phyloP scores from a whole-genome alignment of 495 filamentous ascomycete species.

The Penicillium odoratum region DNA sequence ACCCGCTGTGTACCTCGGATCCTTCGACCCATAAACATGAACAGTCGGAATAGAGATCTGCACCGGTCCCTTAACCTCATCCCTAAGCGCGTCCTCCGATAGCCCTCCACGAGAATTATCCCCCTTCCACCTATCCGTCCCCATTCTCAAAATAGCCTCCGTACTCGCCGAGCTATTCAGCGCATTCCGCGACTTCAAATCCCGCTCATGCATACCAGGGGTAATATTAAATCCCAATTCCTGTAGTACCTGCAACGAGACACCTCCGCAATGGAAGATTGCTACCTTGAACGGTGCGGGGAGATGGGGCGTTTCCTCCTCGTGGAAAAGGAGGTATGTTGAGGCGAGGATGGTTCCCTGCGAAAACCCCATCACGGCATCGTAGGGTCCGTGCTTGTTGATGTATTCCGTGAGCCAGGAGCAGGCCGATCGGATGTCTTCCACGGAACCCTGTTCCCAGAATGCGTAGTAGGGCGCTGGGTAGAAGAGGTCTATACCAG shows the following conservation, averaged over 20 bases:
- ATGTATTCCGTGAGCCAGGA: slow-evolving; percentile 50
- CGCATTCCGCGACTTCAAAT: slow-evolving; percentile 28
- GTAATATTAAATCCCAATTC: slow-evolving; percentile 51
- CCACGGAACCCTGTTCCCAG: slow-evolving; percentile 38
- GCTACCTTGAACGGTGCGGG: slow-evolving; percentile 57
- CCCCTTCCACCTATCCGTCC: slow-evolving; percentile 31
- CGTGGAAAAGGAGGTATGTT: slow-evolving; percentile 43
- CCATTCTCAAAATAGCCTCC: slow-evolving; percentile 29
- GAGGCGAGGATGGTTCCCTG: slow-evolving; percentile 57
- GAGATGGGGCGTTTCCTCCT: slow-evolving; percentile 29
- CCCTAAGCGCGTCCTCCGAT: slow-evolving; percentile 54
- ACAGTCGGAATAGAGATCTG: slow-evolving; percentile 59
- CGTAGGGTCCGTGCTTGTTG: slow-evolving; percentile 56
- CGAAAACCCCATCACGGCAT: slow-evolving; percentile 60
- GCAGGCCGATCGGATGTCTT: slow-evolving; percentile 39
- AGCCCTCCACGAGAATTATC: slow-evolving; percentile 29
- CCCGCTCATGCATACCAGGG: slow-evolving; percentile 39
- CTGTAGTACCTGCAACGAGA: slow-evolving; percentile 49
- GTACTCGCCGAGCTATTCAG: slow-evolving; percentile 31
- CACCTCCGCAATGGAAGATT: slow-evolving; percentile 59
- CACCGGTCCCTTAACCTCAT: slow-evolving; percentile 38
- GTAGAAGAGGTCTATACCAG: slow-evolving; percentile 56
- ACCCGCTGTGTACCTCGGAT: slow-evolving; percentile 55
- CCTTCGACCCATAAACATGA: slow-evolving; percentile 59
- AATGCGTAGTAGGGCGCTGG: slow-evolving; percentile 50